Evolutionary conservation across 2,329 filamentous ascomycete species (phyloP), one percentile per base, ranked within the genome.

Genomic region (Fusarium piperis): DNA sequence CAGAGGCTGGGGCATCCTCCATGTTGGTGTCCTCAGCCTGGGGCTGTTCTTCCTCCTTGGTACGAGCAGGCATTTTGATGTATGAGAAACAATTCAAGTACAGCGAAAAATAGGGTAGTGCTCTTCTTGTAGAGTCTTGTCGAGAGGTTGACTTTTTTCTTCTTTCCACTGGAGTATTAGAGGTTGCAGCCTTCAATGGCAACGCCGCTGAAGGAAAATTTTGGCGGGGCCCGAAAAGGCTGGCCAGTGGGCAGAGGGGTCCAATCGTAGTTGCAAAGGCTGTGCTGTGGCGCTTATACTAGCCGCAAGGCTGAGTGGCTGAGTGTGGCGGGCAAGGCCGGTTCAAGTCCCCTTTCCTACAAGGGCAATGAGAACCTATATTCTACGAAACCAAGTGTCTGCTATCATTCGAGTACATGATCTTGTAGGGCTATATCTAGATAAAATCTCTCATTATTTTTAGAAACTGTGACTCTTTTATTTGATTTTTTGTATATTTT

Each of bases 1-100:
- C 81, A 52, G 82, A 81, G 20, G 81, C 76, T 39, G 82, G 80
- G 52, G 78, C 83, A 74, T 87, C 85, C 59, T 85, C 81, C 85
- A 87, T 87, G 69, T 75, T 76, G 64, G 78, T 77, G 65, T 84
- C 82, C 68, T 81, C 76, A 44, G 72, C 71, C 58, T 68, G 64
- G 57, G 76, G 61, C 61, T 74, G 76, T 10, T 79, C 78, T n/a
- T 73, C 62, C 59, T 78, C 78, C 64, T 80, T 84, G 18, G 83
- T 81, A 70, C 79, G 82, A 11, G 80, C 78, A 59, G 83, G 80
- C 84, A 85, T 85, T 52, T 71, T 77, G 52, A 62, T 7, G 15
- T 10, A 26, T 28, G 15, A 38, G 15, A 39, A 39, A 20, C 20
- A 51, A 15, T 6, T 30, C 16, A 26, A 35, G 8, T 15, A 16